Conservation (phyloP, 2,329 filamentous ascomycete species). For the Plectosphaerella plurivora region DNA sequence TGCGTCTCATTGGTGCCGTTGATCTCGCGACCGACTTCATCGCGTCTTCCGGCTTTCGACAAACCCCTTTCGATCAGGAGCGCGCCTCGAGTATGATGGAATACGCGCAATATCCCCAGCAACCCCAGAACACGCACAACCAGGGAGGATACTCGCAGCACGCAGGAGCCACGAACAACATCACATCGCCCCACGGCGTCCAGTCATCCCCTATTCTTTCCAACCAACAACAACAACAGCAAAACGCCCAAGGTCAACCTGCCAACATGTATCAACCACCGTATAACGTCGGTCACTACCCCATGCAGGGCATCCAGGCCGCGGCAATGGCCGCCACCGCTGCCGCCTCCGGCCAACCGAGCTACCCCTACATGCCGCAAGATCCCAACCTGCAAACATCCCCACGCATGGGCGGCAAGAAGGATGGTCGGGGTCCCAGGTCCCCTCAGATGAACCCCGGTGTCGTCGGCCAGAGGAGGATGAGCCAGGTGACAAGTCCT, state of each 20-base stretch:
- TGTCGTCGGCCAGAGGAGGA: conserved; percentile 55
- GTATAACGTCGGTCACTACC: conserved; percentile 77
- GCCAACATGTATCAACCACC: conserved; percentile 78
- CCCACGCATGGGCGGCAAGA: conserved; percentile 72
- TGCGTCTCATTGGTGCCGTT: conserved; percentile 2
- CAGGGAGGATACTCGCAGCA: conserved; percentile 55
- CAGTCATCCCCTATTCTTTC: conserved; percentile 78
- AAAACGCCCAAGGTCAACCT: conserved; percentile 58
- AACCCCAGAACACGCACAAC: conserved; percentile 61
- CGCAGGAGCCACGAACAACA: conserved; percentile 50
- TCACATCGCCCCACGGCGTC: conserved; percentile 67
- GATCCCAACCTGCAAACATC: conserved; percentile 70
- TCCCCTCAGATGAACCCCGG: conserved; percentile 66
- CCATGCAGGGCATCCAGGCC: conserved; percentile 77
- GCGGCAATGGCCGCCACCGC: conserved; percentile 91
- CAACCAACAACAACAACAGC: conserved; percentile 64
- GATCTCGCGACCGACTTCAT: conserved; percentile 18
- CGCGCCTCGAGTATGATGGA: conserved; percentile 56
- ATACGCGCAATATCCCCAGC: conserved; percentile 69
- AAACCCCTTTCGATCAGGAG: conserved; percentile 1
- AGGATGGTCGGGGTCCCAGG: conserved; percentile 66
- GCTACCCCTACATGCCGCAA: conserved; percentile 67
- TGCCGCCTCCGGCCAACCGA: conserved; percentile 74
- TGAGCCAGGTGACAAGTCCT: conserved; percentile 75
- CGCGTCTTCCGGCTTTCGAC: conserved; percentile 1